Conservation (phyloP, 257 asterid genomes). For the Gentiana straminea region DNA sequence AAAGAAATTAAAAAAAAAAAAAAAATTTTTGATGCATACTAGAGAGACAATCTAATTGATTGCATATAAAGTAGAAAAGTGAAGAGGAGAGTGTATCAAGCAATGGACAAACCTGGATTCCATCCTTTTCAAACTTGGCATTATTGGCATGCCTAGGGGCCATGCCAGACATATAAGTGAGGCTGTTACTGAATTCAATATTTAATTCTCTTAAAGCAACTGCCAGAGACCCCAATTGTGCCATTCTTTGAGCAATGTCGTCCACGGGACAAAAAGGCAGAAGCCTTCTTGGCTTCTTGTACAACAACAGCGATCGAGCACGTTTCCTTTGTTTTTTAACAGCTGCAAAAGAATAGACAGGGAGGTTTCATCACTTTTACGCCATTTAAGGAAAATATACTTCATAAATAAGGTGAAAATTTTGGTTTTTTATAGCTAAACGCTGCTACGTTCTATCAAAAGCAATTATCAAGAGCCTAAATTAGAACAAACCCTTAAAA, state of each 20-base stretch:
- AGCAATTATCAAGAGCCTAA: background rate
- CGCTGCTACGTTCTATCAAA: too few relatives aligned
- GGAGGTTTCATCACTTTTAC: background rate
- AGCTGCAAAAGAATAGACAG: slow-evolving; percentile 22
- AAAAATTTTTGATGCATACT: background rate
- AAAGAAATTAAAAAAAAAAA: background rate
- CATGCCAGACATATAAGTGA: slow-evolving; percentile 56
- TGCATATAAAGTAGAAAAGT: background rate
- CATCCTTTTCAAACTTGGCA: slow-evolving; percentile 60
- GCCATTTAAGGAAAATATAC: too few relatives aligned
- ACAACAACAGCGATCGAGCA: slow-evolving; percentile 34
- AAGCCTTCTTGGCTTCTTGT: slow-evolving; percentile 69
- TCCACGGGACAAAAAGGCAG: slow-evolving; percentile 51
- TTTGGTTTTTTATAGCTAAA: too few relatives aligned
- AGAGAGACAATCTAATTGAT: background rate
- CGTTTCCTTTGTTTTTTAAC: slow-evolving; percentile 59
- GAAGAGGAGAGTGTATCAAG: slow-evolving; percentile 4
- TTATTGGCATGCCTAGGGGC: slow-evolving; percentile 67
- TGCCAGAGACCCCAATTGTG: slow-evolving; percentile 71
- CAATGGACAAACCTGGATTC: slow-evolving; percentile 64
- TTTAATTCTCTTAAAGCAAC: slow-evolving; percentile 49
- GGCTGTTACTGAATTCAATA: slow-evolving; percentile 68
- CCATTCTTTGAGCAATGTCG: slow-evolving; percentile 35
- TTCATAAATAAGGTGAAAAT: too few relatives aligned
- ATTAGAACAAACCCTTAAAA: too few relatives aligned